Evolutionary conservation across 2,329 filamentous ascomycete species (phyloP).

Genomic region (Colletotrichum tropicicola): DNA sequence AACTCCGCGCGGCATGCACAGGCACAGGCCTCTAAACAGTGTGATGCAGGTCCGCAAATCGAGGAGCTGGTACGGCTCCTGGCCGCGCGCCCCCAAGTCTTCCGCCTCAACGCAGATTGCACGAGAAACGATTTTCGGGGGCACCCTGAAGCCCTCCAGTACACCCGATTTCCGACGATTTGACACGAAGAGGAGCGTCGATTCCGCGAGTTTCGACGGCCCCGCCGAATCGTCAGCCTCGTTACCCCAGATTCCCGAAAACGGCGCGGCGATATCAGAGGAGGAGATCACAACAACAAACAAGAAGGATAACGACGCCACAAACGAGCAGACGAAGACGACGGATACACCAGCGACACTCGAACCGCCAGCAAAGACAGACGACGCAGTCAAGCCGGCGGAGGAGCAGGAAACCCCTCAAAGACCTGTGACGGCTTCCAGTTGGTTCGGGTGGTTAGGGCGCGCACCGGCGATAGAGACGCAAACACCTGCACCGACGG

Average conservation of each 20-base stretch:
- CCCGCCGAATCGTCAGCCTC: constrained; percentile 40
- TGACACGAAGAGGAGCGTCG: constrained; percentile 50
- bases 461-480: constrained; percentile 36
- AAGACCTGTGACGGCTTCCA: constrained; percentile 44
- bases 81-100: constrained; percentile 65
- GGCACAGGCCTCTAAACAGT: background rate
- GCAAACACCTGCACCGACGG: constrained; percentile 5
- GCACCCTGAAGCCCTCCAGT: constrained; percentile 56
- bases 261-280: background rate
- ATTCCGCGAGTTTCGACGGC: constrained; percentile 41
- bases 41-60: constrained; percentile 56
- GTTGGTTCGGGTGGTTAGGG: constrained; percentile 66
- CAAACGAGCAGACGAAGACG: background rate
- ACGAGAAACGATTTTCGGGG: constrained; percentile 68
- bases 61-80: constrained; percentile 71
- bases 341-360: background rate
- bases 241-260: constrained; percentile 41
- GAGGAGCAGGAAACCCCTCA: constrained; percentile 9
- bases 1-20: no score
- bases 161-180: constrained; percentile 61
- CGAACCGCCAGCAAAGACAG: constrained; percentile 29
- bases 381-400: constrained; percentile 39
- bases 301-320: background rate
- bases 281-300: background rate
- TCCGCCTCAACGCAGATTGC: constrained; percentile 68